phyloP scores from a whole-genome alignment of 2,329 filamentous ascomycete genomes.

The Trichoderma aggressivum region DNA sequence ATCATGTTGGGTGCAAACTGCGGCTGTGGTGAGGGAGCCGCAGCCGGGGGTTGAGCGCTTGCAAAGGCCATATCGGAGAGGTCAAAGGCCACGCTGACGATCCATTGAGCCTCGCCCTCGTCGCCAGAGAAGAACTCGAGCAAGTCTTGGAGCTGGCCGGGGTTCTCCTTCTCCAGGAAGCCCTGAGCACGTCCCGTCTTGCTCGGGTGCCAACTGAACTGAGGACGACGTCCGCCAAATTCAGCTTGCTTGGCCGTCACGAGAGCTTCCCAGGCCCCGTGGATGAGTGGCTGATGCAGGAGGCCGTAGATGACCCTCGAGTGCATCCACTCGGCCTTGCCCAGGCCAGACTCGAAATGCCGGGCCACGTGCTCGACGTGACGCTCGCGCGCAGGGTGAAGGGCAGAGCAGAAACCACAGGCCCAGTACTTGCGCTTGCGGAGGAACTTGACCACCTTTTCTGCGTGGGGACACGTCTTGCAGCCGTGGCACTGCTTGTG shows the following conservation, averaged over 20 bases:
- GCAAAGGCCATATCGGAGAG: constrained; percentile 48
- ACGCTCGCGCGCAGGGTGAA: constrained; percentile 61
- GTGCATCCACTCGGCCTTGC: constrained; percentile 65
- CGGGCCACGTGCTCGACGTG: constrained; percentile 65
- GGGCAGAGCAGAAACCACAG: constrained; percentile 63
- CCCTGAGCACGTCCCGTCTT: constrained; percentile 55
- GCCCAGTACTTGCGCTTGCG: constrained; percentile 65
- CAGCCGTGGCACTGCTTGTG: constrained; percentile 64
- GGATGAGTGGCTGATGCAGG: constrained; percentile 62
- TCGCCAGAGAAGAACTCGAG: constrained; percentile 62
- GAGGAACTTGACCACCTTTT: constrained; percentile 60
- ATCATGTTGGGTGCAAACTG: constrained; percentile 18
- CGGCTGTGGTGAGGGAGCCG: constrained; percentile 21
- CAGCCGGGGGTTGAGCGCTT: constrained; percentile 21
- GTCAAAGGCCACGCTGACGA: constrained; percentile 58
- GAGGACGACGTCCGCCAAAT: constrained; percentile 52
- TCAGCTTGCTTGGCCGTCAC: constrained; percentile 53
- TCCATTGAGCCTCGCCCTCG: constrained; percentile 53
- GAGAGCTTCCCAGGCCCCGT: constrained; percentile 59
- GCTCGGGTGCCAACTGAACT: constrained; percentile 60
- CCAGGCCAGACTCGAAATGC: constrained; percentile 63
- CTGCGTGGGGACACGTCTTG: constrained; percentile 62
- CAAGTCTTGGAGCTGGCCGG: constrained; percentile 60
- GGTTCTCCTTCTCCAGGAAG: constrained; percentile 59
- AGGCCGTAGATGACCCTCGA: constrained; percentile 65